Evolutionary conservation across 176 grass and related monocot species (phyloP).

Genomic region (Melocanna baccifera): DNA sequence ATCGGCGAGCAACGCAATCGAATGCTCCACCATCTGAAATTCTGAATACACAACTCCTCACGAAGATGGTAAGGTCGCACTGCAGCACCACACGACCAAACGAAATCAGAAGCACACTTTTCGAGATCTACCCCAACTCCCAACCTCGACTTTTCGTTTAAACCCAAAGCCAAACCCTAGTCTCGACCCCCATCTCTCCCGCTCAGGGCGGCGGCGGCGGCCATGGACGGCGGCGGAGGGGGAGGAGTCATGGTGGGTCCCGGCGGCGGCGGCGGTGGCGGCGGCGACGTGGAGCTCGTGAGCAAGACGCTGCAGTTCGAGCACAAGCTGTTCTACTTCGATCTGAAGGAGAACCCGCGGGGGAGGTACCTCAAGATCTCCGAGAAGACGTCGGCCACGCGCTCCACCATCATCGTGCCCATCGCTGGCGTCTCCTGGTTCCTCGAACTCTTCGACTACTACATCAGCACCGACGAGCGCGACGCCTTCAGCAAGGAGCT

Average conservation of each 20-base stretch:
- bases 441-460: conserved; percentile 92
- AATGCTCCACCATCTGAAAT: no score
- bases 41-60: no score
- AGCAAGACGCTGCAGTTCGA: conserved; percentile 99
- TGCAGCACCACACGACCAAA: no score
- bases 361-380: conserved; percentile 98
- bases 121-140: conserved; percentile 52
- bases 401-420: conserved; percentile 96
- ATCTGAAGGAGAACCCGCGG: conserved; percentile 96
- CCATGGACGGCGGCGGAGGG: conserved; percentile 54
- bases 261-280: conserved; percentile 38
- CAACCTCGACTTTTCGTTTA: conserved; percentile 29
- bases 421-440: conserved; percentile 82
- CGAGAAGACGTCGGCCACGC: conserved; percentile 87
- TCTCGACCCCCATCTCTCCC: conserved; percentile 20
- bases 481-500: conserved; percentile 97
- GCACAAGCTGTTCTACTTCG: conserved; percentile 99
- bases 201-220: conserved; percentile 3
- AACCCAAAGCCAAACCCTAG: conserved; percentile 86
- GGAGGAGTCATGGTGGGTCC: conserved; percentile 29
- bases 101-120: no score
- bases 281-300: conserved; percentile 89
- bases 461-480: conserved; percentile 87
- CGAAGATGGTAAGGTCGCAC: no score
- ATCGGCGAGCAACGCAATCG: no score